These are phyloP conservation scores for Oleoguttula mirabilis DNA, from an alignment of 495 filamentous ascomycete genomes.

Conservation along the genomic window DNA sequence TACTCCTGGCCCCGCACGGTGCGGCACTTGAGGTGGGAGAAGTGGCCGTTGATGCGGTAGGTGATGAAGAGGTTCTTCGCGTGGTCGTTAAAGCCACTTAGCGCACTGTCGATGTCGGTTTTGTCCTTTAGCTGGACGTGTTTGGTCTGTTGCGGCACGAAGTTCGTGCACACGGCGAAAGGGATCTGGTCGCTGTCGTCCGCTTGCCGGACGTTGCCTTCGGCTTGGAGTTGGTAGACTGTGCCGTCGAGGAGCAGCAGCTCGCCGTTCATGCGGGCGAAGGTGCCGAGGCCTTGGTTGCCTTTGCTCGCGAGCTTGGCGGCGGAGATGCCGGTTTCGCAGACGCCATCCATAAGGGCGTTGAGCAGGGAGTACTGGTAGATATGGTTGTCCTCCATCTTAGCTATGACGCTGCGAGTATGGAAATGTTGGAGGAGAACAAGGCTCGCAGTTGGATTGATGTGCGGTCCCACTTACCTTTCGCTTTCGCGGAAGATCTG, in stretches of 20 bases:
- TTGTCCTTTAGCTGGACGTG: slow-evolving; percentile 8
- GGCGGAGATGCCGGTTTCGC: slow-evolving; percentile 31
- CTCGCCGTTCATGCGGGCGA: slow-evolving; percentile 38
- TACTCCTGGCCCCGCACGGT: slow-evolving; percentile 28
- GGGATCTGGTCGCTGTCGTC: slow-evolving; percentile 28
- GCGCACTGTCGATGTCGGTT: slow-evolving; percentile 20
- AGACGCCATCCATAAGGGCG: slow-evolving; percentile 42
- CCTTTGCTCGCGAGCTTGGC: slow-evolving; percentile 33
- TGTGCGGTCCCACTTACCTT: no score
- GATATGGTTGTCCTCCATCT: slow-evolving; percentile 32
- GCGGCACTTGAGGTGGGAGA: slow-evolving; percentile 29
- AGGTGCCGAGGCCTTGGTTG: slow-evolving; percentile 43
- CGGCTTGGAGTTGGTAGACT: slow-evolving; percentile 34
- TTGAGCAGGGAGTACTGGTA: slow-evolving; percentile 41
- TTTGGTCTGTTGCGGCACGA: slow-evolving; percentile 21
- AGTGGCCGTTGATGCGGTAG: slow-evolving; percentile 31
- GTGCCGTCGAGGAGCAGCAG: slow-evolving; percentile 39
- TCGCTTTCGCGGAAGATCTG: no score
- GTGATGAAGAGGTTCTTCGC: slow-evolving; percentile 33
- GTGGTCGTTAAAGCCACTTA: slow-evolving; percentile 22
- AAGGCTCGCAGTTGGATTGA: no score
- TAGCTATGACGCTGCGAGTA: no score
- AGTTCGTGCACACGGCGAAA: slow-evolving; percentile 36
- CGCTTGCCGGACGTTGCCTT: slow-evolving; percentile 27
- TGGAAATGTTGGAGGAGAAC: no score